These are phyloP conservation scores for Melanogaster broomeanus DNA, from an alignment of 768 basidiomycete genomes.

Conservation along the genomic window DNA sequence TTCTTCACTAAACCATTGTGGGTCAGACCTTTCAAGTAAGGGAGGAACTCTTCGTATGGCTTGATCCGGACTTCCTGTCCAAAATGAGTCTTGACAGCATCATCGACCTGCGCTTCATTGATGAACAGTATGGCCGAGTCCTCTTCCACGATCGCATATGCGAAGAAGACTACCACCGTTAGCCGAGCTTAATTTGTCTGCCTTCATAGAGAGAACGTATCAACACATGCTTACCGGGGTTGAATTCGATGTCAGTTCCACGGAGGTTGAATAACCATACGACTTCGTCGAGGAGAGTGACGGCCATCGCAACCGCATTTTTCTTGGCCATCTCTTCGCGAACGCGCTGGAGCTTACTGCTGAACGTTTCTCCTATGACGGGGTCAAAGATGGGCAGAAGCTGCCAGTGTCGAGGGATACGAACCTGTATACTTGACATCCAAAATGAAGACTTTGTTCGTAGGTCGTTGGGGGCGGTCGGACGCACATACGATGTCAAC, in stretches of 20 bases:
- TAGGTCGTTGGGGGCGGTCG: slow-evolving; percentile 68
- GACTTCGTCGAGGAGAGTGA: slow-evolving; percentile 92
- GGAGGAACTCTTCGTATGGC: slow-evolving; percentile 70
- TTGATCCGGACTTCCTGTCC: slow-evolving; percentile 60
- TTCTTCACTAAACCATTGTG: slow-evolving; percentile 35
- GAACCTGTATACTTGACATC: slow-evolving; percentile 74
- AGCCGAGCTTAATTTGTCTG: slow-evolving; percentile 1
- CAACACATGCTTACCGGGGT: slow-evolving; percentile 59
- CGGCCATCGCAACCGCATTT: slow-evolving; percentile 60
- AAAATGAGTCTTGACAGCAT: slow-evolving; percentile 48
- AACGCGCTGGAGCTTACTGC: slow-evolving; percentile 66
- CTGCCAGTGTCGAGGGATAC: not conserved
- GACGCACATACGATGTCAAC: slow-evolving; percentile 78
- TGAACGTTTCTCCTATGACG: slow-evolving; percentile 53
- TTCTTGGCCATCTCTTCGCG: slow-evolving; percentile 66
- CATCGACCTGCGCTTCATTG: slow-evolving; percentile 48
- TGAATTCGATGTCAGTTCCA: slow-evolving; percentile 89
- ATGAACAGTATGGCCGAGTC: slow-evolving; percentile 67
- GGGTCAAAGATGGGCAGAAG: not conserved
- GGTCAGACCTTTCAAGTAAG: slow-evolving; percentile 56
- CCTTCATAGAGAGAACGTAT: not conserved
- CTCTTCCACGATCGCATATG: slow-evolving; percentile 79
- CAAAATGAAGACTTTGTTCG: slow-evolving; percentile 65
- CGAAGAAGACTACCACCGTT: slow-evolving; percentile 73
- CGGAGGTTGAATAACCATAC: slow-evolving; percentile 95